These are phyloP conservation scores for Monosporascus sp. DNA, from an alignment of 2,329 filamentous ascomycete genomes.

Conservation along the genomic window DNA sequence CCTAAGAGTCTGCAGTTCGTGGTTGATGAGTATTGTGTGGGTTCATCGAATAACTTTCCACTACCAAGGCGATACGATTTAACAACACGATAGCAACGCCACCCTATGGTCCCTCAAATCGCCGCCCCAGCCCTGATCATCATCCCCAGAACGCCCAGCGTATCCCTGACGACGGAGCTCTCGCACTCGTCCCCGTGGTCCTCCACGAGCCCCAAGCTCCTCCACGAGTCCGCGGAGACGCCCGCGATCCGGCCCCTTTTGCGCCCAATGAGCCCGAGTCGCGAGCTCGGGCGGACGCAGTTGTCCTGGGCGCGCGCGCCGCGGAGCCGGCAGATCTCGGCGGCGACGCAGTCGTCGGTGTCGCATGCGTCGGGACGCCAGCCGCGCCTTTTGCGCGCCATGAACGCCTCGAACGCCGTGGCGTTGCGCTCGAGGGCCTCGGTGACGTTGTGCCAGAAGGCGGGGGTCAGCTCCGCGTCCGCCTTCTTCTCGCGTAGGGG, in stretches of 20 bases:
- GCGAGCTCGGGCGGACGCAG: conserved; percentile 35
- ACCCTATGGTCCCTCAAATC: not conserved
- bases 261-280: conserved; percentile 23
- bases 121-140: not conserved
- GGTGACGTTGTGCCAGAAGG: conserved; percentile 57
- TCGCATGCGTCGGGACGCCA: conserved; percentile 35
- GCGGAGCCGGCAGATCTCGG: conserved; percentile 49
- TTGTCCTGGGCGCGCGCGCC: conserved; percentile 48
- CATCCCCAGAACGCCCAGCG: not conserved
- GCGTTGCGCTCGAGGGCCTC: conserved; percentile 38
- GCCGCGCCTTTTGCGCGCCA: conserved; percentile 42
- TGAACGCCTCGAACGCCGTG: conserved; percentile 40
- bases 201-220: conserved; percentile 11
- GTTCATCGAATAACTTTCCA: not conserved
- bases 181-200: conserved; percentile 4
- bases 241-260: not conserved
- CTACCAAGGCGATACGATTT: not conserved
- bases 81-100: not conserved
- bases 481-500: conserved; percentile 25
- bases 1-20: no score
- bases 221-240: conserved; percentile 18
- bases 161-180: conserved; percentile 2
- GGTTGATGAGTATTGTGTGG: no score
- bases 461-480: conserved; percentile 42
- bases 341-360: conserved; percentile 33